Evolutionary conservation across 129 eudicot genomes (phyloP).

Genomic region (Centaurea solstitialis): DNA sequence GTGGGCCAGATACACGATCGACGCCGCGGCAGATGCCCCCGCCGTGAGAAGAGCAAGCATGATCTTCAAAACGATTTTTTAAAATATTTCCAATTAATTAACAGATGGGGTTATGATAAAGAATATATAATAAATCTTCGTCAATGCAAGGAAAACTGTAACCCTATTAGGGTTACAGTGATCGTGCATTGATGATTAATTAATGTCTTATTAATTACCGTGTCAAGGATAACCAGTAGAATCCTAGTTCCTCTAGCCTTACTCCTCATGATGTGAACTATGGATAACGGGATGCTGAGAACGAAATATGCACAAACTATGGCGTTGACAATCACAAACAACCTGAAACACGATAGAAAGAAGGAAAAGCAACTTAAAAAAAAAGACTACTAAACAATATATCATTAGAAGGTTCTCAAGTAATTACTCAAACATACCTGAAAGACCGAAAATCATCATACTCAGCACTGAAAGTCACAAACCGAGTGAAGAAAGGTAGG

Average conservation of each 20-base stretch:
- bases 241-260: conserved; percentile 54
- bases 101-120: neutral
- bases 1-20: conserved; percentile 84
- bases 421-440: conserved; percentile 34
- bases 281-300: conserved; percentile 65
- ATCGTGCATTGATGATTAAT: neutral
- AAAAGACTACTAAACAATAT: neutral
- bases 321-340: conserved; percentile 72
- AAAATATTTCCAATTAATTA: neutral
- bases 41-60: conserved; percentile 65
- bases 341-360: conserved; percentile 33
- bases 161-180: neutral
- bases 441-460: conserved; percentile 72
- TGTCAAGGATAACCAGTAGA: conserved; percentile 59
- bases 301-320: conserved; percentile 60
- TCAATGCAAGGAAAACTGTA: neutral
- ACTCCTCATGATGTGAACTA: conserved; percentile 59
- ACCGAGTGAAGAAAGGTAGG: conserved; percentile 68
- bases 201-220: conserved; percentile 36
- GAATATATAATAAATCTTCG: too few species aligned
- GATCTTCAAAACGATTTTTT: conserved; percentile 27
- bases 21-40: conserved; percentile 81
- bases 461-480: conserved; percentile 50
- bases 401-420: neutral
- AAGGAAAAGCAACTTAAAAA: neutral